Evolutionary conservation across 2,329 filamentous ascomycete species (phyloP).

Genomic region (Ascochyta lentis): DNA sequence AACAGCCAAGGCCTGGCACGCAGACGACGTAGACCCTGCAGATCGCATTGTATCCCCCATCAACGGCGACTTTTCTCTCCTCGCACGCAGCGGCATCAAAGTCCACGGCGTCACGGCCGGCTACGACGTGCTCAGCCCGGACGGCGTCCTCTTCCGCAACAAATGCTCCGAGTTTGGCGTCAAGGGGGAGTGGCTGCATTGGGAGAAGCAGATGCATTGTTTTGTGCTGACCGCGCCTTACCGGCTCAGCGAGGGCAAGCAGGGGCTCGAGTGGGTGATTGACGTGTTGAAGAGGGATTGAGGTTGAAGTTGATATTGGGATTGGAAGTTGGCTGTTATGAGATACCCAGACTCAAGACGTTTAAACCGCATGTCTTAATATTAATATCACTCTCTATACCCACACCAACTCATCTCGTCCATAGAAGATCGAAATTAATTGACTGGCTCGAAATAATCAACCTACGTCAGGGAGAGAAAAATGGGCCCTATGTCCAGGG

Average conservation of each 20-base stretch:
- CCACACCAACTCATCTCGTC: too few relatives aligned
- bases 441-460: too few relatives aligned
- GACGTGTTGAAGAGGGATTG: constrained; percentile 43
- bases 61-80: constrained; percentile 52
- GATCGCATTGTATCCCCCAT: constrained; percentile 60
- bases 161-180: constrained; percentile 53
- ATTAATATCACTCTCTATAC: not conserved
- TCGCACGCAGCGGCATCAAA: constrained; percentile 50
- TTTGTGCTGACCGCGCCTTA: constrained; percentile 61
- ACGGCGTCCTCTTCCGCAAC: constrained; percentile 58
- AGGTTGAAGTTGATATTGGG: not conserved
- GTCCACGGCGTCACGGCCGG: constrained; percentile 62
- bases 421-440: too few relatives aligned
- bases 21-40: constrained; percentile 48
- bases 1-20: constrained; percentile 53
- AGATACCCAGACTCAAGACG: constrained; percentile 10
- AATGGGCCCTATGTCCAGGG: too few relatives aligned
- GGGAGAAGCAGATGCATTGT: constrained; percentile 68
- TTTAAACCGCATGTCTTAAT: not conserved
- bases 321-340: not conserved
- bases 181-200: constrained; percentile 63
- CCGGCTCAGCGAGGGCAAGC: constrained; percentile 55
- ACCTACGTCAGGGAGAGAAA: too few relatives aligned
- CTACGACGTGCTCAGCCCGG: constrained; percentile 61
- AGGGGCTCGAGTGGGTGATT: constrained; percentile 56